Evolutionary conservation across 257 asterid genomes (phyloP), one percentile per base, ranked within the genome.

Genomic region (Misopates orontium): DNA sequence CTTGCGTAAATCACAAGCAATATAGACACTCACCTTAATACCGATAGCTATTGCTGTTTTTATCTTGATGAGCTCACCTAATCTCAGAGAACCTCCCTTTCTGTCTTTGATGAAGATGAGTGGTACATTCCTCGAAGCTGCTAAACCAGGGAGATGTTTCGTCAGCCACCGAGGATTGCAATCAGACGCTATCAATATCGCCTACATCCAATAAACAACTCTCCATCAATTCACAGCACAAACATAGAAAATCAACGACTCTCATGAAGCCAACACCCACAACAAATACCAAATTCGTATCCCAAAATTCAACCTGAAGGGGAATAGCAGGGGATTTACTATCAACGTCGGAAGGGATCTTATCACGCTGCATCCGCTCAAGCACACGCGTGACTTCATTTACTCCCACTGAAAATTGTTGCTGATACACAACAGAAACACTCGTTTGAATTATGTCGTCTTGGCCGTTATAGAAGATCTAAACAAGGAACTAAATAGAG

Each of bases 301-400:
- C 17, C 55, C 57, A 63, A 59, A 40, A 42, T 23, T 59, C 66
- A 59, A 87, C 97, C 96, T 91, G 96, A 74, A 91, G 89, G 64
- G 23, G 55, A 66, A 73, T 62, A 19, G 71, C 13, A 22, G 81
- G 76, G 58, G 71, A 51, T 73, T 73, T 64, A 20, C n/a, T 51
- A 36, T 23, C 66, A 72, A 36, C 67, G 12, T 57, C 67, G 0
- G 71, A 32, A 10, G 75, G 60, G 19, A 56, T 41, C 36, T 64
- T 50, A 62, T 41, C 56, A 9, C 70, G 60, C 41, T 78, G 80
- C 95, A 89, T 87, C 55, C 90, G 84, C 80, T 87, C 96, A 49
- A 91, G 96, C 49, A 71, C 76, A n/a, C 96, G 96, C 1, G 95
- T 89, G 23, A 87, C 96, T 71, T 91, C 98, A 80, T 89, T 89